A percentile compares a stretch with the other conserved stretches of the same genome.
Conservation (phyloP, 2,329 filamentous ascomycete species). For the Leptographium lundbergii region DNA sequence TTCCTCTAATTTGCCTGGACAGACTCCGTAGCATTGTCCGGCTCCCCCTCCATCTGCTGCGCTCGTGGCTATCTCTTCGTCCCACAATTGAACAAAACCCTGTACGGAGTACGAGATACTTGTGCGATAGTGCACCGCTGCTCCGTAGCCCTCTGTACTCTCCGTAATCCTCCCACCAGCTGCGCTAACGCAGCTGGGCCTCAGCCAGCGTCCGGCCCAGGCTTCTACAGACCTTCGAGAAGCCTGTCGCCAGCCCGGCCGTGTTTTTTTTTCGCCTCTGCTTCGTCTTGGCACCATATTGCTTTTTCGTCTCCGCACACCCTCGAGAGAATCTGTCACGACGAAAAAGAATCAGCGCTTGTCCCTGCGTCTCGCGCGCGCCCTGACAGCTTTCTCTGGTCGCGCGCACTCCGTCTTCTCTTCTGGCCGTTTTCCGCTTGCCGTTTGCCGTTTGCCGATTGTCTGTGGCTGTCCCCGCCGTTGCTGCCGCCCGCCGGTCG, state of each 20-base stretch:
- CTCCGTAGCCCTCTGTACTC: too few species aligned
- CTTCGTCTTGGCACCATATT: background rate
- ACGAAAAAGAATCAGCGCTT: background rate
- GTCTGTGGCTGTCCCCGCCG: background rate
- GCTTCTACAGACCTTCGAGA: background rate
- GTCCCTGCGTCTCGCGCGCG: background rate
- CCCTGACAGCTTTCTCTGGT: background rate
- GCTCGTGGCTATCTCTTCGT: background rate
- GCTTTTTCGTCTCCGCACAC: background rate
- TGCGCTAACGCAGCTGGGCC: background rate
- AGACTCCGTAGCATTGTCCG: background rate
- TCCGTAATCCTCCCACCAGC: background rate
- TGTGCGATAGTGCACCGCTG: too few species aligned
- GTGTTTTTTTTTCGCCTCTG: background rate
- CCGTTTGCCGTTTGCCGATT: too few species aligned
- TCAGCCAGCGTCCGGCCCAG: too few species aligned
- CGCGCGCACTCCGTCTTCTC: background rate
- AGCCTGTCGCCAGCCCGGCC: background rate
- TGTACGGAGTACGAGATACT: too few species aligned
- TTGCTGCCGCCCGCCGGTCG: too few species aligned
- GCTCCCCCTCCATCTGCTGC: background rate
- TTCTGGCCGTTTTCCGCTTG: background rate
- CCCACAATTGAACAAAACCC: background rate
- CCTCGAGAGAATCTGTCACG: background rate
- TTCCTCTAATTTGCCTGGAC: too few species aligned